Percentiles rank a stretch among this genome's conserved stretches.
phyloP scores from a whole-genome alignment of 1,284 basidiomycete species.

The Apiotrichum akiyoshidainum region DNA sequence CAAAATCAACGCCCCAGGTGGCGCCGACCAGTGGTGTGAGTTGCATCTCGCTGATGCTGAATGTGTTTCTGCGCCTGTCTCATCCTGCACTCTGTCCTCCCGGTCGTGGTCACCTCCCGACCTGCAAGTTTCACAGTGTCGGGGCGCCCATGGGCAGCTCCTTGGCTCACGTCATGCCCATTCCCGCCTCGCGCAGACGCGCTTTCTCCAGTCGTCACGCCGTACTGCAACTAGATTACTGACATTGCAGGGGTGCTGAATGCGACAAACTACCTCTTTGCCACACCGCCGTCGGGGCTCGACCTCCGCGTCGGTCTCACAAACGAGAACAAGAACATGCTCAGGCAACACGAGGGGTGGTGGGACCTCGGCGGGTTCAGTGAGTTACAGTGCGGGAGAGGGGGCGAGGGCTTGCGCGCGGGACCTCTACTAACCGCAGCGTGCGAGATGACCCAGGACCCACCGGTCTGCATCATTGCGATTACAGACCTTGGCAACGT shows the following conservation, averaged over 20 bases:
- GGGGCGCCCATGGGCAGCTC: too few relatives aligned
- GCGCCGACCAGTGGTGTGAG: constrained; percentile 1
- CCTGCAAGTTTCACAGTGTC: too few relatives aligned
- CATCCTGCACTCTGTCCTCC: not conserved
- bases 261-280: not conserved
- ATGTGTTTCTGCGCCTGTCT: not conserved
- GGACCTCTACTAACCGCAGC: not conserved
- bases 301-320: constrained; percentile 2
- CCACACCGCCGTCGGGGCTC: not conserved
- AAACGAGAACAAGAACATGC: not conserved
- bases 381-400: not conserved
- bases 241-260: not conserved
- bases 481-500: not conserved
- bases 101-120: too few relatives aligned
- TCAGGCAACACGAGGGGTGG: not conserved
- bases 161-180: not conserved
- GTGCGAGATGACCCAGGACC: not conserved
- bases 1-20: not conserved
- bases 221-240: not conserved
- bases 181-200: too few relatives aligned
- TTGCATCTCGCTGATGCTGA: not conserved
- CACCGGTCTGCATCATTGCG: not conserved
- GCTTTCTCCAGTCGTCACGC: not conserved
- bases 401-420: not conserved
- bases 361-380: not conserved